Conservation (phyloP, 345 rosid genomes). For the Eucalyptus pumila region DNA sequence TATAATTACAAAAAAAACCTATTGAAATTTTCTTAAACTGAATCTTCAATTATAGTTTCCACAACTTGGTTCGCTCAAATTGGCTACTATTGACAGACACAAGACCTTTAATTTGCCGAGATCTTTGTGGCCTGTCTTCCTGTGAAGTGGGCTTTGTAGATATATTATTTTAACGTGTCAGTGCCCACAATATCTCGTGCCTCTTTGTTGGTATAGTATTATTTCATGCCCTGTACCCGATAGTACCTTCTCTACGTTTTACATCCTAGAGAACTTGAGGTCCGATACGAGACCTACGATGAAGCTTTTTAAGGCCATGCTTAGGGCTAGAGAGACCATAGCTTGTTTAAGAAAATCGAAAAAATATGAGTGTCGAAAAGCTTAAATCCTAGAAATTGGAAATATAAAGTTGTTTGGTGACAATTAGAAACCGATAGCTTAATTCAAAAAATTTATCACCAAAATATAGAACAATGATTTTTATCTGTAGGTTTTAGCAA, state of each 20-base stretch:
- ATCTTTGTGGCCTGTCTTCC: neutral
- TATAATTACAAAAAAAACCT: no score
- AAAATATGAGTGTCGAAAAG: no score
- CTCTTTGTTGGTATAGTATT: fast-evolving
- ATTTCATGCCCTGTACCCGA: no score
- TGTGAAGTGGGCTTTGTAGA: no score
- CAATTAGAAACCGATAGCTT: neutral
- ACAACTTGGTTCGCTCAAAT: neutral
- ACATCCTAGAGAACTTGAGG: no score
- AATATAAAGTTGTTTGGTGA: neutral
- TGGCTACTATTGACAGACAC: neutral
- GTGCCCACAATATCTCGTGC: no score
- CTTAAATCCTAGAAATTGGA: neutral
- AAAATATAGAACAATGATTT: neutral
- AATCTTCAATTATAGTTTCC: neutral
- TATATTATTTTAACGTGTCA: no score
- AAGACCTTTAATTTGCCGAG: neutral
- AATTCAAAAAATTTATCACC: no score
- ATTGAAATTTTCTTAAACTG: neutral
- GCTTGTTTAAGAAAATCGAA: neutral
- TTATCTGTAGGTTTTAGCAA: neutral
- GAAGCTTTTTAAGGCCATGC: no score
- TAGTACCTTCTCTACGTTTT: no score
- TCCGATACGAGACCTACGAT: fast-evolving
- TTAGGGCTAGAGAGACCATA: neutral